Conservation (phyloP, 108 stramenopile species). For the Mediolabrus comicus region DNA sequence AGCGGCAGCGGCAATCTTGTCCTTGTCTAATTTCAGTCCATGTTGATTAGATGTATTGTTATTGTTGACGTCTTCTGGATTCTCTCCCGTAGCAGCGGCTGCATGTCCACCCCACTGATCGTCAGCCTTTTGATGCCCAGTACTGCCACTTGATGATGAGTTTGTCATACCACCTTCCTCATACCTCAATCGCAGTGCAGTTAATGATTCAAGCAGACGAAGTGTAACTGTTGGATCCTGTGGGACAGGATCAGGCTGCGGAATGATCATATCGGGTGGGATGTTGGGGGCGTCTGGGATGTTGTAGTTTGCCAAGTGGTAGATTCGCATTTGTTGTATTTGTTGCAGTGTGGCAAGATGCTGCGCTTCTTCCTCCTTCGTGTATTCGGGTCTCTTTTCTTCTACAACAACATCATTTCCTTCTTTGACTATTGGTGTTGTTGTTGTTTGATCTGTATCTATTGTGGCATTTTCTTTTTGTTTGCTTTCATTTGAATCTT, state of each 20-base stretch:
- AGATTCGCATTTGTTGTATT: conserved; percentile 2
- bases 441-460: background rate
- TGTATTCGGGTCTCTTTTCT: conserved; percentile 2
- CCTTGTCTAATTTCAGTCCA: conserved; percentile 26
- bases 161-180: background rate
- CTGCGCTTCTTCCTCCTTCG: conserved; percentile 8
- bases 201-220: conserved; percentile 30
- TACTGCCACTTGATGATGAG: background rate
- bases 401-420: background rate
- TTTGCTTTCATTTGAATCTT: background rate
- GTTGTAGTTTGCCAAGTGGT: conserved; percentile 33
- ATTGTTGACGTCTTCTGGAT: background rate
- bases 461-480: background rate
- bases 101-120: conserved; percentile 35
- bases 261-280: conserved; percentile 44
- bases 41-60: background rate
- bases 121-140: background rate
- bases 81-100: conserved; percentile 23
- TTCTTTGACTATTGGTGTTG: background rate
- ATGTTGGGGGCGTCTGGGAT: conserved; percentile 31
- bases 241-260: conserved; percentile 14
- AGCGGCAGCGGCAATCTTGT: conserved; percentile 48
- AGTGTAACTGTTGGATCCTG: conserved; percentile 27
- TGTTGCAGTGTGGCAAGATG: conserved; percentile 29
- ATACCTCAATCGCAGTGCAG: conserved; percentile 21